Base-by-base conservation (phyloP, 2,329 filamentous ascomycete genomes). In the Bisporella sp. region DNA sequence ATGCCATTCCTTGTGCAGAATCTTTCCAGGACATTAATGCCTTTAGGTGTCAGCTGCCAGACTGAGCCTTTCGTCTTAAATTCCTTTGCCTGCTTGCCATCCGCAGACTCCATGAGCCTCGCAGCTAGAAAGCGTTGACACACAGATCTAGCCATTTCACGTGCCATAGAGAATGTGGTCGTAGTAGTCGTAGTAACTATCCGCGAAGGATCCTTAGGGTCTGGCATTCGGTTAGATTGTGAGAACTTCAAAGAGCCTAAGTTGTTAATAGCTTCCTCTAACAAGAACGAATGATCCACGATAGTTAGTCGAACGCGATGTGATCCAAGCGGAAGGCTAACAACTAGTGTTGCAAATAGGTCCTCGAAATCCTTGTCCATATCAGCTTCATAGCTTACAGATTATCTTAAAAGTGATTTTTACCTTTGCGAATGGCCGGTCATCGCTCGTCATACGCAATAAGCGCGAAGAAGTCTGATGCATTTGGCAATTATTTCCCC, bases 181-280 rank as follows among this genome's bases (percentile, higher is more conserved):
- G 93, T 97, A 0, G 93, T 99, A 0, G 93, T 99, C 0, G 93
- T 99, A 1, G 93, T 97, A 41, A 99, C 93, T 61, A 97, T 96
- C 57, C 93, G 82, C 13, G 89, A 91, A 0, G 91, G 87, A 63
- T 97, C 92, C 70, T 96, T 96, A 31, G 93, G 93, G 64, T 97
- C 93, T 2, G 93, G 93, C 91, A 97, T 97, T 56, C 93, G 88
- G 68, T 97, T 97, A 41, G 92, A 96, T 68, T 99, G 93, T 3
- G 92, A 97, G 70, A 99, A 97, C 64, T 97, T 97, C 61, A 99
- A 81, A 4, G 92, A 97, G 35, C 92, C 92, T 30, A 99, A 76
- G 66, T 97, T 97, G 71, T 95, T 96, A 73, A 97, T 95, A 46
- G 93, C 93, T 79, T 99, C 92, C 73, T 97, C 92, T 1, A 91